phyloP scores from a whole-genome alignment of 2,329 filamentous ascomycete species.

The Orbilia brochopaga region DNA sequence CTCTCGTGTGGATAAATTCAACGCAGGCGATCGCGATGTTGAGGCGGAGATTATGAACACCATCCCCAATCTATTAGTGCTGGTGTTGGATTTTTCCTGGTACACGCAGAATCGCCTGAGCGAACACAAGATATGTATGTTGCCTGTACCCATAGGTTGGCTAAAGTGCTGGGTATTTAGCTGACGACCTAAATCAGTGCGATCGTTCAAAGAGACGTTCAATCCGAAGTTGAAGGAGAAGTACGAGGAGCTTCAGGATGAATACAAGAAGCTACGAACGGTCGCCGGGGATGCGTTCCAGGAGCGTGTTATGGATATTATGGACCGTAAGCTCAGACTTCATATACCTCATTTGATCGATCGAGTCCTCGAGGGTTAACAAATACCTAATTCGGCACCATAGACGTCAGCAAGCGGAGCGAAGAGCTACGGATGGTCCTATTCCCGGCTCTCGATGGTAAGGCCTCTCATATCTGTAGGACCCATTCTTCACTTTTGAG shows the following conservation, averaged over 20 bases:
- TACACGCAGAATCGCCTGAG: conserved; percentile 45
- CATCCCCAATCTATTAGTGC: conserved; percentile 27
- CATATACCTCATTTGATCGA: no score
- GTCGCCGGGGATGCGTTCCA: conserved; percentile 47
- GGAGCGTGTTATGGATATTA: conserved; percentile 47
- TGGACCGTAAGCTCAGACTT: conserved; percentile 37
- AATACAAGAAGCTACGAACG: conserved; percentile 41
- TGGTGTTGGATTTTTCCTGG: conserved; percentile 46
- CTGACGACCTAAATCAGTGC: conserved; percentile 16
- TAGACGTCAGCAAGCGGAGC: conserved; percentile 38
- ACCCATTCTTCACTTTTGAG: no score
- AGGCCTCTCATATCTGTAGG: not conserved
- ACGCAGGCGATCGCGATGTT: conserved; percentile 31
- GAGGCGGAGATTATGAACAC: conserved; percentile 44
- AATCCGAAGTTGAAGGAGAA: conserved; percentile 48
- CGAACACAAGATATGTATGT: conserved; percentile 45
- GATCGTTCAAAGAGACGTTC: conserved; percentile 49
- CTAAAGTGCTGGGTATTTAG: not conserved
- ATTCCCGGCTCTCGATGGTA: conserved; percentile 45
- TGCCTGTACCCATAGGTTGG: not conserved
- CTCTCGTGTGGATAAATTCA: conserved; percentile 2
- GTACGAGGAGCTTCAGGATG: conserved; percentile 44
- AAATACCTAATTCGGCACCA: no score
- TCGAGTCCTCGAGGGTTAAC: no score
- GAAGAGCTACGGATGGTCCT: conserved; percentile 26